Evolutionary conservation across 1,284 basidiomycete species (phyloP).

Genomic region (Boletus holoroseus): DNA sequence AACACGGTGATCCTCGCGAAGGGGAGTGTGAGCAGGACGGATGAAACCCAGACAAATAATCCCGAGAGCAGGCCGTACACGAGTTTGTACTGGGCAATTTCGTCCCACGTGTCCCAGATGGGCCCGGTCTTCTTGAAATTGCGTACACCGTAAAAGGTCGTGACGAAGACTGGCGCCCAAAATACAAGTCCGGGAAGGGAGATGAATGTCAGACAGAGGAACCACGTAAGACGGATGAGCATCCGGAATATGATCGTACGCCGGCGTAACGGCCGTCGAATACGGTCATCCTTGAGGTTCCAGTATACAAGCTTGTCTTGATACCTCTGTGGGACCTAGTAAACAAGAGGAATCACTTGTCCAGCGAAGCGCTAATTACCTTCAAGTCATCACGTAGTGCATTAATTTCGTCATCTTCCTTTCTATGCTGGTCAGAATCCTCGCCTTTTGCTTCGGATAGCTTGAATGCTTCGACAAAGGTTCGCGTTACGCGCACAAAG

Average conservation of each 20-base stretch:
- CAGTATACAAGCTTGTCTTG: constrained; percentile 61
- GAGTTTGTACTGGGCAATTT: constrained; percentile 85
- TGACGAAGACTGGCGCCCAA: constrained; percentile 70
- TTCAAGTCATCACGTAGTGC: constrained; percentile 55
- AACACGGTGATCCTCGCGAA: constrained; percentile 51
- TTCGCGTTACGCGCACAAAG: constrained; percentile 67
- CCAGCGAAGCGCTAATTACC: constrained; percentile 37
- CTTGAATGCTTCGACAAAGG: constrained; percentile 74
- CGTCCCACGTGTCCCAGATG: constrained; percentile 76
- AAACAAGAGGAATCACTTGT: not conserved
- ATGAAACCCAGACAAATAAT: constrained; percentile 54
- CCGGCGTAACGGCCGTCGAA: constrained; percentile 58
- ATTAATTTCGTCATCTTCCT: constrained; percentile 34
- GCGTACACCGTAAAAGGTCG: constrained; percentile 59
- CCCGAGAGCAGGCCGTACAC: constrained; percentile 74
- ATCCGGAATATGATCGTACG: constrained; percentile 52
- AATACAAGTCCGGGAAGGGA: constrained; percentile 77
- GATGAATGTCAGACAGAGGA: constrained; percentile 60
- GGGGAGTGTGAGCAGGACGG: constrained; percentile 55
- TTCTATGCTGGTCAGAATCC: constrained; percentile 15
- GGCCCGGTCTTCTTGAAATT: constrained; percentile 74
- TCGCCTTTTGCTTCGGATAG: constrained; percentile 32
- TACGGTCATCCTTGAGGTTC: constrained; percentile 77
- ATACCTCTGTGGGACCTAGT: constrained; percentile 47
- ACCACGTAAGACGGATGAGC: constrained; percentile 58